Conservation (phyloP, 1,284 basidiomycete genomes). For the Macrocystidia cucumis region DNA sequence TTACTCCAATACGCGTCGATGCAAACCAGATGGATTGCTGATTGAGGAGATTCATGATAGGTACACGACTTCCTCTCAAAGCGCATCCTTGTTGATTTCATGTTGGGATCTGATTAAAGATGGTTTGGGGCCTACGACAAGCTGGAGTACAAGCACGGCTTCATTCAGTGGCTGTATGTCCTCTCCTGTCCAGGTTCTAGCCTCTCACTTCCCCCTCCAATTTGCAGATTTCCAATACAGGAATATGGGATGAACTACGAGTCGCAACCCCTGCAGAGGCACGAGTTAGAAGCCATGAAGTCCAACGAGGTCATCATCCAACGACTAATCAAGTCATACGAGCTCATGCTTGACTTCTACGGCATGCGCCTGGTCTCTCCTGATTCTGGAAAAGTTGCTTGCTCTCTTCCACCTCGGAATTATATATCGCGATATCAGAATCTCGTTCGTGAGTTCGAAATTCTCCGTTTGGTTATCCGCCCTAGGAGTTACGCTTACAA, state of each 20-base stretch:
- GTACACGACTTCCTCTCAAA: conserved; percentile 24
- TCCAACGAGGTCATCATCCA: conserved; percentile 37
- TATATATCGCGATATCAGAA: conserved; percentile 50
- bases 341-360: conserved; percentile 70
- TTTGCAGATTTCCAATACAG: conserved; percentile 54
- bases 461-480: background rate
- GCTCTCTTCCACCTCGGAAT: conserved; percentile 34
- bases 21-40: conserved; percentile 51
- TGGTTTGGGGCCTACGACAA: conserved; percentile 57
- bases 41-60: conserved; percentile 58
- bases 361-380: conserved; percentile 54
- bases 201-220: conserved; percentile 3
- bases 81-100: conserved; percentile 1
- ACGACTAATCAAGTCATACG: conserved; percentile 54
- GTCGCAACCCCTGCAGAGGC: conserved; percentile 57
- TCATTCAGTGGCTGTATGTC: conserved; percentile 69
- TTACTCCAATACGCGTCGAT: conserved; percentile 50
- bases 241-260: conserved; percentile 64
- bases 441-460: conserved; percentile 47
- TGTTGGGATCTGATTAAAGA: conserved; percentile 23
- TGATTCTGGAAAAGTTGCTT: conserved; percentile 50
- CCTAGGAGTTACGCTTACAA: conserved; percentile 1
- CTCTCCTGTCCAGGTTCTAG: background rate
- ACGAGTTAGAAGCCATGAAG: conserved; percentile 59
- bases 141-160: conserved; percentile 65